Evolutionary conservation across 768 basidiomycete species (phyloP), one percentile per base, ranked within the genome.

Genomic region (Fomitopsis serialis): DNA sequence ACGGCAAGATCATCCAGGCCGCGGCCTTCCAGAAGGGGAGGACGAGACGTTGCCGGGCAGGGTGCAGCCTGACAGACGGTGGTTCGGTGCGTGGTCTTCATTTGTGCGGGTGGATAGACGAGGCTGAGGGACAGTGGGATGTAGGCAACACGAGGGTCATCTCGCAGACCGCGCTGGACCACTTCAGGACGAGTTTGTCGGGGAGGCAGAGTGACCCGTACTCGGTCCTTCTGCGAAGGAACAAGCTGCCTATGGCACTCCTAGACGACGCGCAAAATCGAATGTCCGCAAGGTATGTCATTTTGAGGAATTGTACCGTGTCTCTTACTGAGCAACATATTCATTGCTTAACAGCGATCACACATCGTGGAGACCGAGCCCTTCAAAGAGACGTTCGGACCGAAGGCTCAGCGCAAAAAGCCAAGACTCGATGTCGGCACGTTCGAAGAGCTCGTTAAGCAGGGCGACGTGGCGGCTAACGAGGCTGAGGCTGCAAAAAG

Each of bases 101-200:
- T 42, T 8, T 42, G 21, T 23, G 27, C 10, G 21, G 19, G 42
- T n/a, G 2, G 29, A 24, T 32, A 25, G n/a, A 9, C 12, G 34
- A 29, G 22, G 34, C 21, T 61, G 37, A 37, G 19, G 21, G 32
- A 21, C 27, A 13, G 42, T 19, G 58, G 46, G 25, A 4, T 23
- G 7, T 59, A 95, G 94, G 96, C 42, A 98, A 98, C 70, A 98
- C 97, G n/a, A 77, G 97, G 66, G 96, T 98, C 34, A 98, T 99
- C 65, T 94, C 92, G 21, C 96, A 99, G 67, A 89, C 84, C 23
- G 95, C 96, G 13, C 74, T 99, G 62, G 94, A 97, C 64, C 97
- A 98, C 70, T 99, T 99, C 74, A 78, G 96, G 48, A 92, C 89
- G 13, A 92, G 90, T 63, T 79, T 99, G 43, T 77, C 81, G 22